A percentile compares a stretch with the other conserved stretches of the same genome.
phyloP scores from a whole-genome alignment of 805 yeast species.

The Schwanniomyces pseudopolymorphus region DNA sequence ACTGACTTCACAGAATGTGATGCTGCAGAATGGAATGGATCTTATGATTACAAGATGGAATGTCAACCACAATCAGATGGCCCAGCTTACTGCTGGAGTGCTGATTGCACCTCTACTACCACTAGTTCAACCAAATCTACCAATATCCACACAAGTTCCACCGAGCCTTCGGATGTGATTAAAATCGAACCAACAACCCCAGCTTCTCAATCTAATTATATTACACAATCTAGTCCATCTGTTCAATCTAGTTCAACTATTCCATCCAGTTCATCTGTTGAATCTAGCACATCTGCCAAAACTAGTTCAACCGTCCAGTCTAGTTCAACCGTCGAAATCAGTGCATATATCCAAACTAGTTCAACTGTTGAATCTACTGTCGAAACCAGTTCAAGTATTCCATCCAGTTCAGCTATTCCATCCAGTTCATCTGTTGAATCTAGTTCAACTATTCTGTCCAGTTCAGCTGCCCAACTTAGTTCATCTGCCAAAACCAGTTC shows the following conservation, averaged over 20 bases:
- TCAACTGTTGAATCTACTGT: background rate
- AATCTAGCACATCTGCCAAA: background rate
- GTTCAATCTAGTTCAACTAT: background rate
- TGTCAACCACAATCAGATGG: slow-evolving; percentile 2
- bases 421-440: background rate
- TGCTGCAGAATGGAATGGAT: background rate
- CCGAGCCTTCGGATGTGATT: too few relatives aligned
- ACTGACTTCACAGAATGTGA: background rate
- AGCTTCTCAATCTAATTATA: background rate
- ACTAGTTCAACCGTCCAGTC: background rate
- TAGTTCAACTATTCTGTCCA: background rate
- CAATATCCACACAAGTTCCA: too few relatives aligned
- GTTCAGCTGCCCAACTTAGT: background rate
- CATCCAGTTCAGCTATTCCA: background rate
- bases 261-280: background rate
- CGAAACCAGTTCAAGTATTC: background rate
- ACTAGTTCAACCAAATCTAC: background rate
- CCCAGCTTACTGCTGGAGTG: slow-evolving; percentile 10
- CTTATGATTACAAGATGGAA: background rate
- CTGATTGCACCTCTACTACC: slow-evolving; percentile 28
- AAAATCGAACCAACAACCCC: too few relatives aligned
- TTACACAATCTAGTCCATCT: background rate
- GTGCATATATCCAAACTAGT: background rate
- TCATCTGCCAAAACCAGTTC: background rate
- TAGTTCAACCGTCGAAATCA: background rate